These are phyloP conservation scores for Melampsora larici-populina DNA, from an alignment of 1,284 basidiomycete species.

Conservation along the genomic window DNA sequence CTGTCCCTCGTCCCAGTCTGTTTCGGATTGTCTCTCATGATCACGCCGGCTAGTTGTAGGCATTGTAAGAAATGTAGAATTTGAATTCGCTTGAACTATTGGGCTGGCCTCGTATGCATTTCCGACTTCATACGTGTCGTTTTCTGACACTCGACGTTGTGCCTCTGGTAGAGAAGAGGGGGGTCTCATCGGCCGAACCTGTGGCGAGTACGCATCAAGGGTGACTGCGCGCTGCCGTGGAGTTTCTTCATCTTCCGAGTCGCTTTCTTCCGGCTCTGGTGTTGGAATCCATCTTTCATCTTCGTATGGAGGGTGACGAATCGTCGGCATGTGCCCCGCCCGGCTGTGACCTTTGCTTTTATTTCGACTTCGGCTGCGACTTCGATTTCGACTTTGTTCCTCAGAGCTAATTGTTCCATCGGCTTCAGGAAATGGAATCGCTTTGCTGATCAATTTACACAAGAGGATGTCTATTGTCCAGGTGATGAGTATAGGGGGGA, in stretches of 20 bases:
- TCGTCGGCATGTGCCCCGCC: background rate
- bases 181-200: background rate
- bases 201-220: background rate
- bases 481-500: conserved; percentile 12
- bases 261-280: conserved; percentile 2
- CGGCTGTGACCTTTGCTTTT: background rate
- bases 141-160: background rate
- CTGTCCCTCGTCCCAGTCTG: background rate
- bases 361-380: background rate
- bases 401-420: background rate
- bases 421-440: conserved; percentile 3
- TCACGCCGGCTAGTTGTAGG: too few species aligned
- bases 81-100: background rate
- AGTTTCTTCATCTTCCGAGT: background rate
- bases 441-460: conserved; percentile 4
- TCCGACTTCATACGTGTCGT: background rate
- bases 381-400: background rate
- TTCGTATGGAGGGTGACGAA: background rate
- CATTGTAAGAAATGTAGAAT: background rate
- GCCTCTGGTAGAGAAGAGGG: background rate
- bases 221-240: background rate
- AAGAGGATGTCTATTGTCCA: conserved; percentile 16
- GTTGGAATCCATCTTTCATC: conserved; percentile 20
- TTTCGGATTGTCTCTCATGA: too few species aligned
- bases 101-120: background rate